Conservation (phyloP, 139 green algal genomes). For the Volvox africanus region DNA sequence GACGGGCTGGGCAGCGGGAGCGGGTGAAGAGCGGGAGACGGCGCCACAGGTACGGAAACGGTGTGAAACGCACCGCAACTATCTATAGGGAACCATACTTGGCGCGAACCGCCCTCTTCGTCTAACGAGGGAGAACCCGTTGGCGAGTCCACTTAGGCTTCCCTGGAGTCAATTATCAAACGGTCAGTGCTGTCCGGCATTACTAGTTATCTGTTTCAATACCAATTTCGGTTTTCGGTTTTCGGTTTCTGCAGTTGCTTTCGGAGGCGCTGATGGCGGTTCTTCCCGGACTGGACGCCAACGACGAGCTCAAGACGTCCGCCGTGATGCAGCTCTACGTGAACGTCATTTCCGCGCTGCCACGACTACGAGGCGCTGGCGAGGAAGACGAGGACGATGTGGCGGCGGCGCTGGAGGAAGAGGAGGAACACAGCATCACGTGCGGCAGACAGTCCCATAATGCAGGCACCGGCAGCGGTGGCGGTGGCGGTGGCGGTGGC, state of each 20-base stretch:
- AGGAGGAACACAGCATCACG: constrained; percentile 15
- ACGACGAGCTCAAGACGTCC: constrained; percentile 90
- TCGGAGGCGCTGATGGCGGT: constrained; percentile 83
- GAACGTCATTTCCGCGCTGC: constrained; percentile 65
- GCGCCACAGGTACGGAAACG: background rate
- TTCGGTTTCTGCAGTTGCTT: constrained; percentile 59
- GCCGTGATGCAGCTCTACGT: constrained; percentile 82
- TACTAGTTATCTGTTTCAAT: too few species aligned
- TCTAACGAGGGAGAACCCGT: too few species aligned
- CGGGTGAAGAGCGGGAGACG: constrained; percentile 1
- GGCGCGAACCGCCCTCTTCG: too few species aligned
- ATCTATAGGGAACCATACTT: too few species aligned
- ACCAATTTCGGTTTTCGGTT: too few species aligned
- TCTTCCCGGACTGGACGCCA: constrained; percentile 95
- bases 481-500: background rate
- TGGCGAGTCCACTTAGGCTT: too few species aligned
- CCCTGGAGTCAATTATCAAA: too few species aligned
- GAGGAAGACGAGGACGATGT: constrained; percentile 25
- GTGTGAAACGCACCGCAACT: too few species aligned
- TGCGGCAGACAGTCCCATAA: too few species aligned
- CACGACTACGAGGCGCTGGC: constrained; percentile 28
- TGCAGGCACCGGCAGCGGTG: background rate
- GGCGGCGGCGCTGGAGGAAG: background rate
- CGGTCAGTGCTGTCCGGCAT: too few species aligned
- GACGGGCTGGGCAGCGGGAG: constrained; percentile 57